Evolutionary conservation across 495 filamentous ascomycete species (phyloP), one percentile per base, ranked within the genome.

Genomic region (Penicillium flavigenum): DNA sequence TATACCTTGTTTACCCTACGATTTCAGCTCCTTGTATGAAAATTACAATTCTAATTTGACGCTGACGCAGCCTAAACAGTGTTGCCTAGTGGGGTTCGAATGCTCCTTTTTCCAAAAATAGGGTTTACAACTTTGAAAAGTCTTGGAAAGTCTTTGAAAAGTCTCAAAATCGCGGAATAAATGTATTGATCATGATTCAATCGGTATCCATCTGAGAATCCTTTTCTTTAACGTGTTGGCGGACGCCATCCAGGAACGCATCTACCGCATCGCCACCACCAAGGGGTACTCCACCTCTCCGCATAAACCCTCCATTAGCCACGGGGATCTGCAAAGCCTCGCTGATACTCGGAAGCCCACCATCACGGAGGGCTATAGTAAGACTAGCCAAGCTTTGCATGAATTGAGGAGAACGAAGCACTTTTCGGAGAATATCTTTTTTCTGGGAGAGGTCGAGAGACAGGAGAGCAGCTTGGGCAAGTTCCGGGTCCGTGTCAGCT

Each of bases 381-480:
- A 98, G 73, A 63, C 88, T 92, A 0, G 85, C 81, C 34, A 96
- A 71, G 62, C 90, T 93, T 68, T 99, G 94, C 51, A 80, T 81
- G 65, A 99, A 92, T 63, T 98, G 94, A 32, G 94, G 94, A 60
- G 88, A 92, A 51, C 88, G 85, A n/a, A 98, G 75, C 16, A 97
- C 91, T 61, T 85, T 86, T 70, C 83, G 83, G 20, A 99, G 69
- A 3, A 97, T 85, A 6, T 85, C 81, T 63, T 85, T 88, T 80
- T 97, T 97, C 69, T 96, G 87, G 7, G 79, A 79, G 9, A 86
- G 66, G 51, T 83, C 88, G 61, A 96, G 81, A n/a, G 88, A 86
- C 56, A 87, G 76, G 45, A 89, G 81, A 14, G 88, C 89, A 8
- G 88, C 88, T 65, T 86, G 76, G 17, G 85, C 81, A 16, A 83